Conservation (phyloP, 805 yeast genomes). For the Candida krabiensis region DNA sequence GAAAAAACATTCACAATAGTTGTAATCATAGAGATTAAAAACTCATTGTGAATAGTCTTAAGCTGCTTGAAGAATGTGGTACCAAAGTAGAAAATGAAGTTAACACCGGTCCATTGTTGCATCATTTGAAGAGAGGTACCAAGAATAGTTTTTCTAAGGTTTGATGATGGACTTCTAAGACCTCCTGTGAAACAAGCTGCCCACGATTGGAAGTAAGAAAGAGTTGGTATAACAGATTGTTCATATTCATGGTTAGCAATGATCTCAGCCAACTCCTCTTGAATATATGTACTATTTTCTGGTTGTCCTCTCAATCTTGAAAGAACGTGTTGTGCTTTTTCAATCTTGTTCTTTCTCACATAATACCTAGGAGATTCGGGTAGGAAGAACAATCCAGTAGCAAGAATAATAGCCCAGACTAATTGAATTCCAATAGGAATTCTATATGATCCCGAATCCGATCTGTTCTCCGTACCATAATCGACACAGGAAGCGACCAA, state of each 20-base stretch:
- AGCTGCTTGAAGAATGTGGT: slow-evolving; percentile 60
- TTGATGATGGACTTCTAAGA: slow-evolving; percentile 35
- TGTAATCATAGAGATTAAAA: slow-evolving; percentile 52
- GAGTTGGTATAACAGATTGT: slow-evolving; percentile 32
- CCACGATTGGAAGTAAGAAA: slow-evolving; percentile 41
- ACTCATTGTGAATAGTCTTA: slow-evolving; percentile 25
- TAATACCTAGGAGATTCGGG: slow-evolving; percentile 79
- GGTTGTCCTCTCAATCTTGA: slow-evolving; percentile 55
- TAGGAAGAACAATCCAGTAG: slow-evolving; percentile 60
- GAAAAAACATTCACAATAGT: slow-evolving; percentile 52
- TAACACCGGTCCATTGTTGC: slow-evolving; percentile 79
- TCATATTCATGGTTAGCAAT: slow-evolving; percentile 53
- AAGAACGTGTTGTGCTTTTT: slow-evolving; percentile 57
- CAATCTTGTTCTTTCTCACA: slow-evolving; percentile 55
- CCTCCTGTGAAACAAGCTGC: slow-evolving; percentile 44
- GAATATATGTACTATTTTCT: slow-evolving; percentile 43
- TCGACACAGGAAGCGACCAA: slow-evolving; percentile 68
- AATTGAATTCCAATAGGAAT: slow-evolving; percentile 76
- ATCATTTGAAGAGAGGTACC: slow-evolving; percentile 47
- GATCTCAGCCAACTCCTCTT: slow-evolving; percentile 51
- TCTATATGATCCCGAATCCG: slow-evolving; percentile 61
- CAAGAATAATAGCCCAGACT: slow-evolving; percentile 63
- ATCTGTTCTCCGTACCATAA: slow-evolving; percentile 60
- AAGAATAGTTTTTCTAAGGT: slow-evolving; percentile 43
- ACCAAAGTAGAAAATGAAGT: slow-evolving; percentile 74